phyloP scores from a whole-genome alignment of 352 stramenopile genomes.

The Pythium volutum region DNA sequence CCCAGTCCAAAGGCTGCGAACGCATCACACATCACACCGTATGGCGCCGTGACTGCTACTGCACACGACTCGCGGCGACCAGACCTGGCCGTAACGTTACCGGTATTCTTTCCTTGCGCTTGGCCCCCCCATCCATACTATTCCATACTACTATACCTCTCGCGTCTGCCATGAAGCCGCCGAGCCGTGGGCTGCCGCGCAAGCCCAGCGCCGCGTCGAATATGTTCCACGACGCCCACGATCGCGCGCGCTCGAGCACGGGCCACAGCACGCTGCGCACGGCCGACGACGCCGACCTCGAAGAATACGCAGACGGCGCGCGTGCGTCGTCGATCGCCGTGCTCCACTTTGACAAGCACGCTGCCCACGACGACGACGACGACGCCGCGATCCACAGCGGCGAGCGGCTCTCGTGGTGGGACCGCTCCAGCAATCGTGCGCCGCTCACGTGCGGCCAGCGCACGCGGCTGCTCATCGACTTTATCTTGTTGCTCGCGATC shows the following conservation, averaged over 20 bases:
- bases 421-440: background rate
- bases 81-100: too few relatives aligned
- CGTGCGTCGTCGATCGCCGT: slow-evolving; percentile 20
- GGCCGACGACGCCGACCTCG: background rate
- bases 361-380: background rate
- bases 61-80: too few relatives aligned
- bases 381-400: slow-evolving; percentile 4
- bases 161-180: slow-evolving; percentile 7
- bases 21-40: background rate
- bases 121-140: background rate
- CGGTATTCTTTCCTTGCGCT: too few relatives aligned
- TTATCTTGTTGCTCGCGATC: slow-evolving; percentile 32
- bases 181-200: background rate
- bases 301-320: background rate
- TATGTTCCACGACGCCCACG: slow-evolving; percentile 20
- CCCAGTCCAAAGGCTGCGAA: background rate
- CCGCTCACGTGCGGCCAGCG: slow-evolving; percentile 22
- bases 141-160: background rate
- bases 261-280: slow-evolving; percentile 20
- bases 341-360: slow-evolving; percentile 16
- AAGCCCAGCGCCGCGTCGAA: slow-evolving; percentile 23
- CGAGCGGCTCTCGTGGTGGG: slow-evolving; percentile 19
- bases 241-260: slow-evolving; percentile 22
- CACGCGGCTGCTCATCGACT: slow-evolving; percentile 31
- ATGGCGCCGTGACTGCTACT: background rate